These are phyloP conservation scores for Nannochloropsis salina DNA, from an alignment of 108 stramenopile species.

Conservation along the genomic window DNA sequence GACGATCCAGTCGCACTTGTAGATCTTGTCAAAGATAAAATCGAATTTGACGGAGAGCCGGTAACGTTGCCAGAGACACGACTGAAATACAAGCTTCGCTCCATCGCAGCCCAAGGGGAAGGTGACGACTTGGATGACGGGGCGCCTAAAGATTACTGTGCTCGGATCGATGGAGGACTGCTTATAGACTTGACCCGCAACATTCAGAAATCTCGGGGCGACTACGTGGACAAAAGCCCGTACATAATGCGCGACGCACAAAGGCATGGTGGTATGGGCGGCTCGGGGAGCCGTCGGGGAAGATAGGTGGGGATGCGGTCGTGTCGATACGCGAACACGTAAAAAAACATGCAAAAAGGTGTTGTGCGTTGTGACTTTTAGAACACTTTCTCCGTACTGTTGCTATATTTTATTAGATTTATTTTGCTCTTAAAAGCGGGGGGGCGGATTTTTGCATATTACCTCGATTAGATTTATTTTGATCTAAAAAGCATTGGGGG, in stretches of 20 bases:
- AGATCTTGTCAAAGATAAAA: neutral
- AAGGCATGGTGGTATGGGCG: neutral
- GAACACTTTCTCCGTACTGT: too few relatives aligned
- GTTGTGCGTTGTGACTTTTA: too few relatives aligned
- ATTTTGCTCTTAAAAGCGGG: too few relatives aligned
- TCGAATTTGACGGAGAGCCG: neutral
- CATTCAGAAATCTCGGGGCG: slow-evolving; percentile 16
- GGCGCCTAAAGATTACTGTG: slow-evolving; percentile 17
- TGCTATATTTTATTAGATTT: too few relatives aligned
- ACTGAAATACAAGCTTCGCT: neutral
- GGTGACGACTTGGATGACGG: neutral
- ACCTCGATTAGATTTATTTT: too few relatives aligned
- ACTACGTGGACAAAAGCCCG: slow-evolving; percentile 19
- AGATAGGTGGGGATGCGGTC: neutral
- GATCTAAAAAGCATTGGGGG: too few relatives aligned
- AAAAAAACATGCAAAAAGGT: too few relatives aligned
- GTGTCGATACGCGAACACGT: neutral
- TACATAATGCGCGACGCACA: slow-evolving; percentile 12
- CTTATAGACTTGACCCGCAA: slow-evolving; percentile 17
- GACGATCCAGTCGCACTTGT: neutral
- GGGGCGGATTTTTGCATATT: too few relatives aligned
- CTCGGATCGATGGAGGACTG: neutral
- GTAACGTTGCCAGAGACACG: slow-evolving; percentile 8
- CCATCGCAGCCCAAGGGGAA: neutral
- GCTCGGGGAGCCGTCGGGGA: neutral